Evolutionary conservation across 371 early-diverging fungal genomes (phyloP), one percentile per base, ranked within the genome.

Genomic region (Apophysomyces elegans): DNA sequence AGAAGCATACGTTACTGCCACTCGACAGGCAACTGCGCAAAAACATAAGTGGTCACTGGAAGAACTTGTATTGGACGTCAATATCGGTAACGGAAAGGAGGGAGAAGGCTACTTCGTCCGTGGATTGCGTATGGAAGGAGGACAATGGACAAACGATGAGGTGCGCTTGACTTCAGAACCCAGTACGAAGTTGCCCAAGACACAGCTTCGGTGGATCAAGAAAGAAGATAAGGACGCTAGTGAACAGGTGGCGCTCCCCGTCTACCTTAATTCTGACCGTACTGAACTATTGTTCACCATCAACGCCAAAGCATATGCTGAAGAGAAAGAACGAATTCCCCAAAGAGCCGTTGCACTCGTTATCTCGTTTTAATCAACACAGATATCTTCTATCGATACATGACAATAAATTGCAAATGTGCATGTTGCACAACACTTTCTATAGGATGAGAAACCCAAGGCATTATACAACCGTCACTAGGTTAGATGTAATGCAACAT

Each of bases 1-100:
- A 32, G 95, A 96, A 77, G 97, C 97, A 3, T 96, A 89, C 67
- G 80, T 96, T 16, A 96, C 96, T 0, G 97, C 96, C 16, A 92
- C 96, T 11, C 85, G 96, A 59, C 97, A 97, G 74, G 84, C 89
- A 7, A 92, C 87, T 1, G 96, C 97, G 11, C 93, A 90, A 72
- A 72, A 70, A 37, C 70, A 84, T 54, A 71, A 77, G 36, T 89
- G 88, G 83, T 91, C 91, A 56, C 73, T 90, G 21, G 89, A 90
- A 78, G 88, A 90, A 68, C 80, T 92, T n/a, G 70, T 69, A 7
- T 63, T 91, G 18, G 75, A 80, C 62, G 68, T 91, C 7, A 78
- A 78, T 58, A 73, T 87, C 44, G 77, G 77, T 26, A 72, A 58
- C 18, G 45, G 18, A 9, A 72, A 66, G 21, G 61, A 58, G 36